These are phyloP conservation scores for Actinidia chinensis DNA, from an alignment of 179 eudicot species.

Conservation along the genomic window DNA sequence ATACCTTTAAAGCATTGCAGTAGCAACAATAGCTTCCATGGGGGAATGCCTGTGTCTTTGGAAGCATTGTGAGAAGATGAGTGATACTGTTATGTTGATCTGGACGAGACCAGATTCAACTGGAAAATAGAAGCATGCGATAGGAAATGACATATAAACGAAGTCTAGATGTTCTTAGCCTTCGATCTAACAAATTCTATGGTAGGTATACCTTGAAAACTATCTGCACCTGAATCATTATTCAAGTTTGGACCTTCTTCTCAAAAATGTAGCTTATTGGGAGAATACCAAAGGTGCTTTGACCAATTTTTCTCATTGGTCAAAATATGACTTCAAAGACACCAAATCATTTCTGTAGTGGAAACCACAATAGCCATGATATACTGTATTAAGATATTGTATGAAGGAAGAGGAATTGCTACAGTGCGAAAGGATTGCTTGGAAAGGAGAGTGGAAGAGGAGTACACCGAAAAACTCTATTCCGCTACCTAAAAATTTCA, in stretches of 20 bases:
- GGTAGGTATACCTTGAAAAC: constrained; percentile 13
- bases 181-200: constrained; percentile 1
- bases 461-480: background rate
- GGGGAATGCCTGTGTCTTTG: background rate
- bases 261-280: constrained; percentile 5
- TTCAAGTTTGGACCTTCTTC: constrained; percentile 18
- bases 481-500: background rate
- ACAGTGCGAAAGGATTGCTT: no score
- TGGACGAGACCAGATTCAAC: background rate
- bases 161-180: background rate
- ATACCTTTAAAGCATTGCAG: background rate
- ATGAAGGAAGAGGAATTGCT: background rate
- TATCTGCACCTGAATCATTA: background rate
- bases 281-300: constrained; percentile 20
- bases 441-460: constrained; percentile 11
- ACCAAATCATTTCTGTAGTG: no score
- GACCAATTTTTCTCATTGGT: constrained; percentile 10
- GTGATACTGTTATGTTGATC: no score
- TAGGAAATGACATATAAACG: background rate
- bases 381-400: background rate
- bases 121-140: constrained; percentile 6
- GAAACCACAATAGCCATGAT: background rate
- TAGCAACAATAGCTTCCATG: background rate
- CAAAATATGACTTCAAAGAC: no score
- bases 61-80: background rate